Evolutionary conservation across 2,329 filamentous ascomycete genomes (phyloP), one percentile per base, ranked within the genome.

Genomic region (Scorias spongiosa): DNA sequence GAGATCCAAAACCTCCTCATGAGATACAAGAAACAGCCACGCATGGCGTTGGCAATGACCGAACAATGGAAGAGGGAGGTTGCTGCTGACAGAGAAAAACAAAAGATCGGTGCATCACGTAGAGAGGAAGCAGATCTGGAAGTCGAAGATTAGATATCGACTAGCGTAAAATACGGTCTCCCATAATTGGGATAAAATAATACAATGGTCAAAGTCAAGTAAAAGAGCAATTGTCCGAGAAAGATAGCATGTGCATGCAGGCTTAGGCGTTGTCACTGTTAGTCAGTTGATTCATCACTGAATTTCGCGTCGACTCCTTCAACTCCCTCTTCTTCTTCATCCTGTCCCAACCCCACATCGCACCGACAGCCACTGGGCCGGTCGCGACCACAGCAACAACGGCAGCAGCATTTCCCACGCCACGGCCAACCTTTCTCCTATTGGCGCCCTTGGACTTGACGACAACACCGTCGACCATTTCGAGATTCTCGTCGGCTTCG

Each of bases 1-100:
- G 68, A 75, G 54, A 63, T 75, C 29, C 69, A 75, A 51, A 70
- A 68, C 10, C 72, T 70, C 48, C 57, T 76, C 30, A 61, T 75
- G 43, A 65, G 63, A 46, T 57, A 67, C 45, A 72, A 72, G 58
- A 69, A 68, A 45, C 64, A 67, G 42, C 69, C 72, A 3, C 48
- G 51, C 11, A 55, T 61, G 42, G 70, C 71, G 17, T 49, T 74
- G 29, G 58, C 59, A 28, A 58, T 64, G 47, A 63, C 69, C 5
- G 57, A 50, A n/a, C 51, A 44, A 40, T 75, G 70, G 69, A 54
- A 54, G 43, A 56, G 62, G 29, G 54, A 51, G n/a, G 47, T 63
- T 46, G 40, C 53, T 29, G 48, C 36, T 11, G 54, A 57, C 43
- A 57, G 57, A 49, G 46, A 12, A 15, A 36, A 36, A 15, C 32